Percentiles rank a stretch among this genome's conserved stretches.
phyloP scores from a whole-genome alignment of 768 basidiomycete species.

The Trametes punicea region DNA sequence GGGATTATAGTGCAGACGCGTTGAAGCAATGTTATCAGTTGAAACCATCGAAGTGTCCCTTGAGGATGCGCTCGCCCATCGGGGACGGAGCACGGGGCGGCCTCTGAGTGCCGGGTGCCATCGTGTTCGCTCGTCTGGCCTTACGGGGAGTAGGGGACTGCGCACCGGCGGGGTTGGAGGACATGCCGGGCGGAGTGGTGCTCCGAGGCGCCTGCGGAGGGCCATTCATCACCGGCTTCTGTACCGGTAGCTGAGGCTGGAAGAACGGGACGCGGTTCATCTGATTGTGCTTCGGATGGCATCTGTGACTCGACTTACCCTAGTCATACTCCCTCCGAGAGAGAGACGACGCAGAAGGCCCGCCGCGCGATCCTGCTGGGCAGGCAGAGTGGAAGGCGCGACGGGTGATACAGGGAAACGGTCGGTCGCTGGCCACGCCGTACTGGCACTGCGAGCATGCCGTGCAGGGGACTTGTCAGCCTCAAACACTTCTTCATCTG shows the following conservation, averaged over 20 bases:
- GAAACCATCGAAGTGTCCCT: conserved; percentile 90
- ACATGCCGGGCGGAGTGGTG: conserved; percentile 22
- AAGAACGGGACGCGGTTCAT: conserved; percentile 26
- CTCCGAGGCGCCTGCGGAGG: conserved; percentile 9
- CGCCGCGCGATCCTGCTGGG: conserved; percentile 60
- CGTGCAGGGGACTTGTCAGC: conserved; percentile 9
- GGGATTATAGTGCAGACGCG: not conserved
- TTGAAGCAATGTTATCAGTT: conserved; percentile 42
- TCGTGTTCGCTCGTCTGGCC: conserved; percentile 59
- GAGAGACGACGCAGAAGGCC: conserved; percentile 75
- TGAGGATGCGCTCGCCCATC: conserved; percentile 89
- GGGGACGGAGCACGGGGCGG: conserved; percentile 65
- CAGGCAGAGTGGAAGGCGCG: conserved; percentile 38
- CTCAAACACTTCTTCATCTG: conserved; percentile 23
- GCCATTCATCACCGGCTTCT: conserved; percentile 10
- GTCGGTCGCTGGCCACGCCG: conserved; percentile 42
- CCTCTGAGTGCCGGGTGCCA: conserved; percentile 46
- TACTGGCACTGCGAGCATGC: conserved; percentile 54
- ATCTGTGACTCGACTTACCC: conserved; percentile 43
- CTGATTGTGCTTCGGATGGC: conserved; percentile 19
- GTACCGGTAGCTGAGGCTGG: conserved; percentile 18
- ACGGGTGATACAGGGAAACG: conserved; percentile 48
- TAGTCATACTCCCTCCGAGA: conserved; percentile 53
- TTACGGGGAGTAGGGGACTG: conserved; percentile 25
- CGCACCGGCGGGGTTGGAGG: conserved; percentile 3